Evolutionary conservation across 768 basidiomycete genomes (phyloP).

Genomic region (Hemileccinum rubropunctum): DNA sequence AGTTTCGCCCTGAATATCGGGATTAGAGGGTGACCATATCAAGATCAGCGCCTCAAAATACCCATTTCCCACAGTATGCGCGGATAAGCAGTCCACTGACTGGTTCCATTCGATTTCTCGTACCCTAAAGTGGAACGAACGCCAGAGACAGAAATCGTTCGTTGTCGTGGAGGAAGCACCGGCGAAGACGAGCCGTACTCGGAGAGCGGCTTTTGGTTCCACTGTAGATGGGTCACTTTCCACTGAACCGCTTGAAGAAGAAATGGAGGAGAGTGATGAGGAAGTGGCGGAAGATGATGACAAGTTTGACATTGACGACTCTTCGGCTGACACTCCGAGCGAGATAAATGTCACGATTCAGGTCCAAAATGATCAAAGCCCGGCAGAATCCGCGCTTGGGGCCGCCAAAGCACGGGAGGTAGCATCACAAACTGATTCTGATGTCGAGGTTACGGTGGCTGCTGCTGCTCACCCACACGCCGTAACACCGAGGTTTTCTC

Average conservation of each 20-base stretch:
- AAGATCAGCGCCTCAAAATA: slow-evolving; percentile 96
- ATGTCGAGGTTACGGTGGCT: slow-evolving; percentile 29
- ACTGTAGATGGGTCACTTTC: slow-evolving; percentile 7
- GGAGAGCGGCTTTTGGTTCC: slow-evolving; percentile 11
- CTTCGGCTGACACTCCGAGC: slow-evolving; percentile 52
- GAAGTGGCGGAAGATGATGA: slow-evolving; percentile 65
- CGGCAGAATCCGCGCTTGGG: slow-evolving; percentile 14
- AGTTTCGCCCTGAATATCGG: slow-evolving; percentile 5
- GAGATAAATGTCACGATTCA: slow-evolving; percentile 2
- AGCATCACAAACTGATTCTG: slow-evolving; percentile 25
- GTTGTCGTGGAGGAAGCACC: slow-evolving; percentile 94
- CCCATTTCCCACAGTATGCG: slow-evolving; percentile 98
- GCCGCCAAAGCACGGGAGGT: slow-evolving; percentile 31
- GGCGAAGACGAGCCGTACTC: slow-evolving; percentile 36
- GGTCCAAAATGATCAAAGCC: slow-evolving; percentile 14
- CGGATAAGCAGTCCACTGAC: slow-evolving; percentile 95
- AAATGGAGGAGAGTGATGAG: slow-evolving; percentile 36
- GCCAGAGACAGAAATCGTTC: slow-evolving; percentile 97
- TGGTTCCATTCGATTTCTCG: slow-evolving; percentile 98
- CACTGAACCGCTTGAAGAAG: slow-evolving; percentile 35
- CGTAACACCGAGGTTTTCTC: slow-evolving; percentile 28
- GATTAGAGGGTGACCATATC: slow-evolving; percentile 96
- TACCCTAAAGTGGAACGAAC: slow-evolving; percentile 98
- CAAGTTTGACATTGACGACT: slow-evolving; percentile 92
- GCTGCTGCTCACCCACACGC: slow-evolving; percentile 33